Base-by-base conservation (phyloP, 176 grass and related monocot species). In the Carex myosuroides region DNA sequence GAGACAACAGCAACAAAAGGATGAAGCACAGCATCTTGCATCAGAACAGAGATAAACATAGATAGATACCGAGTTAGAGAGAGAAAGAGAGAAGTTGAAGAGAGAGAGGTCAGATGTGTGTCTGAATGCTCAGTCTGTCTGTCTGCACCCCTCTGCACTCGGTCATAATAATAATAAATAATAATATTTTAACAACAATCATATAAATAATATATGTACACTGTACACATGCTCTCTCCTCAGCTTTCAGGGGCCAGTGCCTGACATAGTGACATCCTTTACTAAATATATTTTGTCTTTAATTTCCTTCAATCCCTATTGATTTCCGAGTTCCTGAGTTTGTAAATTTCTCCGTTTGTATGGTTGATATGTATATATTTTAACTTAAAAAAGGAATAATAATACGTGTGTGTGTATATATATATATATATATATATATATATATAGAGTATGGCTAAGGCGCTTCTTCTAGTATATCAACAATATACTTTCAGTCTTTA, bases 1-100 rank as follows among this genome's bases (percentile, higher is more conserved):
- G 85, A 87, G 90, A 85, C 91, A 65, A 76, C 89, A 87, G 81
- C 89, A 85, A 85, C 89, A 91, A 93, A 91, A 91, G 88, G 89
- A 84, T 90, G 89, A 90, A 90, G 86, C 55, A 82, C 89, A 85
- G 88, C 91, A 91, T 88, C 91, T 88, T 85, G 86, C 84, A 70
- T 85, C 91, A 93, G 91, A 65, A 71, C 72, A 89, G 64, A 86
- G 66, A 88, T 83, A 87, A 75, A 83, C 18, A 32, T 46, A 29
- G 39, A 78, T 78, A 54, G 64, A 81, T 68, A 87, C 44, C 86
- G 17, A 70, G 21, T 52, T 26, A 73, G 72, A 85, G 60, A 84
- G 84, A 75, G 69, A 87, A 58, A 83, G 50, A 71, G 50, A 70
- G 16, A 52, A 29, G 17, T 1, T 54, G 12, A 24, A 55, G 37